phyloP scores from a whole-genome alignment of 148 eudicot species.

The Chenopodium suecicum region DNA sequence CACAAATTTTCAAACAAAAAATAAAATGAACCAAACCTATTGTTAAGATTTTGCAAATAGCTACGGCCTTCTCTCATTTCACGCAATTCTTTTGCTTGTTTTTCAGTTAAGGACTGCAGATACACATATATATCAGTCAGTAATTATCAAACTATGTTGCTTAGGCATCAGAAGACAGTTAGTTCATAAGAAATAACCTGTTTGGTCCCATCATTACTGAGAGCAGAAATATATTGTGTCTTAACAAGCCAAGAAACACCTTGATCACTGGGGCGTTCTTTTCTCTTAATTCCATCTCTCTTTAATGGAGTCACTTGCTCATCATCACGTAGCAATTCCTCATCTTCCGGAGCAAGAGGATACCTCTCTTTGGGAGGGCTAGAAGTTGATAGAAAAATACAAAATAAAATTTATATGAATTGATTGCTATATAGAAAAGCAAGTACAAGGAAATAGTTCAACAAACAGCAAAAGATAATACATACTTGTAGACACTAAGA shows the following conservation, averaged over 20 bases:
- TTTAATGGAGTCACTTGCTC: conserved; percentile 72
- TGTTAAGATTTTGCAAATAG: conserved; percentile 62
- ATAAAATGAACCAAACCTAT: conserved; percentile 47
- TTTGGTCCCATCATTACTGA: conserved; percentile 78
- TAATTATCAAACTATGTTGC: neutral
- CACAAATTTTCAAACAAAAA: neutral
- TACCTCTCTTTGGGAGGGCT: conserved; percentile 75
- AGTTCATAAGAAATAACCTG: conserved; percentile 46
- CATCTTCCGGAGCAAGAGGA: conserved; percentile 84
- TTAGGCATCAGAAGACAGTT: neutral
- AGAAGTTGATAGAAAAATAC: conserved; percentile 14
- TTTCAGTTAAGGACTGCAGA: conserved; percentile 80
- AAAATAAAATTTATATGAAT: neutral
- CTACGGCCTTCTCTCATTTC: conserved; percentile 62
- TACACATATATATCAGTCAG: conserved; percentile 12
- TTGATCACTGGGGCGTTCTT: conserved; percentile 86
- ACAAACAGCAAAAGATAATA: conserved; percentile 14
- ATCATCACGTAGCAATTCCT: conserved; percentile 82
- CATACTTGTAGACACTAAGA: conserved; percentile 91
- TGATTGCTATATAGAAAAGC: neutral
- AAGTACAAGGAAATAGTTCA: conserved; percentile 4
- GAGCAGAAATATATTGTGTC: conserved; percentile 94
- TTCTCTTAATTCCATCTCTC: conserved; percentile 81
- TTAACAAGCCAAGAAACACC: conserved; percentile 97
- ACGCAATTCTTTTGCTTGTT: conserved; percentile 89